Percentiles rank a stretch among this genome's conserved stretches.
Evolutionary conservation across 129 eudicot genomes (phyloP).

Genomic region (Apium graveolens): DNA sequence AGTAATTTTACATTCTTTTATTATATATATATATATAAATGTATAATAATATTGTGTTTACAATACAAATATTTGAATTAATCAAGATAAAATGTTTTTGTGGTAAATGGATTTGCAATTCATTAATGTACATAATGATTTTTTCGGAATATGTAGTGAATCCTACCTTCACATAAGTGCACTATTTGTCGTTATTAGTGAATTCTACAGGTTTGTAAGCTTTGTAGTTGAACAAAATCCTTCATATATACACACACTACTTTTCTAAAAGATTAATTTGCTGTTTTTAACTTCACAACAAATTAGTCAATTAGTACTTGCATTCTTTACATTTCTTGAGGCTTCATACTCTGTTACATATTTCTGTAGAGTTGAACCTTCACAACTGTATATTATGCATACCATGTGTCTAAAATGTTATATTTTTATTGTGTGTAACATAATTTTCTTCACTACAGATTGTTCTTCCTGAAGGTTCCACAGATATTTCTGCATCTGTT

Average conservation of each 20-base stretch:
- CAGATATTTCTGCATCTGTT: conserved; percentile 59
- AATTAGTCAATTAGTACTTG: neutral
- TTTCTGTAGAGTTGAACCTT: neutral
- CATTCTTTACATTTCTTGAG: neutral
- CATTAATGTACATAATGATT: too few species aligned
- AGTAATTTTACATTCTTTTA: neutral
- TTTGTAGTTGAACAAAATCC: too few species aligned
- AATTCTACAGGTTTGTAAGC: too few species aligned
- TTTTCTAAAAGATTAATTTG: too few species aligned
- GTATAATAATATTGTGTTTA: too few species aligned
- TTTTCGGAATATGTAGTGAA: too few species aligned
- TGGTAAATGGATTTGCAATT: too few species aligned
- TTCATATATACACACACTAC: neutral
- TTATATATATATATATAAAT: neutral
- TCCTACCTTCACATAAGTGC: too few species aligned
- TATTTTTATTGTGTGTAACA: neutral
- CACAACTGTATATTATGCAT: neutral
- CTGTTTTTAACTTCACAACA: neutral
- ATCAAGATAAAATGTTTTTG: too few species aligned
- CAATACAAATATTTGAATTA: too few species aligned
- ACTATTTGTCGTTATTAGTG: too few species aligned
- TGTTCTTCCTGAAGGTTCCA: conserved; percentile 92
- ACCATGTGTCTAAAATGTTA: neutral
- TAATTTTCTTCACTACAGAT: conserved; percentile 37
- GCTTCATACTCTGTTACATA: conserved; percentile 4